Evolutionary conservation across 23 red algal species (phyloP).

Genomic region (Gracilaria vermiculophylla): DNA sequence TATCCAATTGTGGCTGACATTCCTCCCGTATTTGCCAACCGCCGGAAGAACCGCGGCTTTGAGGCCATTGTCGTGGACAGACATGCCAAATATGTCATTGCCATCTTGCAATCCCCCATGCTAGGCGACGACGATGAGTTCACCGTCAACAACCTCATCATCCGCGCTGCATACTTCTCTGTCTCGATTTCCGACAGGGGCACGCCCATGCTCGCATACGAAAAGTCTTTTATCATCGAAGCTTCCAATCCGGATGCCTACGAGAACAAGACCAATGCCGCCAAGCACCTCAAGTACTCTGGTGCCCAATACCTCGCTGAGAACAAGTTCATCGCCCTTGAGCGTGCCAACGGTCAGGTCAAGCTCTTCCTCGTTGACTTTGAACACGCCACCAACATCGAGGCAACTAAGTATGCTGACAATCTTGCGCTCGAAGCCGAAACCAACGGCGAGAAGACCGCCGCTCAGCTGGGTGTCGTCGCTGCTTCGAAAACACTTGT

Average conservation of each 20-base stretch:
- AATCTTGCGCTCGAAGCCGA: constrained; percentile 44
- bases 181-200: background rate
- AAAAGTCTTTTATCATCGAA: constrained; percentile 52
- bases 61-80: constrained; percentile 61
- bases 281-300: constrained; percentile 55
- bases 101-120: constrained; percentile 65
- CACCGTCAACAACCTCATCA: constrained; percentile 49
- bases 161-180: constrained; percentile 45
- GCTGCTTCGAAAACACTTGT: constrained; percentile 41
- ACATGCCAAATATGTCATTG: constrained; percentile 36
- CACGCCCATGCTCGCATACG: constrained; percentile 11
- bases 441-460: constrained; percentile 29
- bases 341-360: constrained; percentile 58
- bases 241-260: constrained; percentile 29
- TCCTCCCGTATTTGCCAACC: constrained; percentile 40
- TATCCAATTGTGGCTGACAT: constrained; percentile 47
- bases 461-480: constrained; percentile 26
- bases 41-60: constrained; percentile 69
- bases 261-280: background rate
- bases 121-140: background rate
- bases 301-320: constrained; percentile 16
- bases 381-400: constrained; percentile 37
- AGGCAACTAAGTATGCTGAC: constrained; percentile 47
- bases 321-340: constrained; percentile 52
- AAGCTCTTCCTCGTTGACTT: constrained; percentile 67